phyloP scores from a whole-genome alignment of 2,329 filamentous ascomycete species.

The Aspergillus persii region DNA sequence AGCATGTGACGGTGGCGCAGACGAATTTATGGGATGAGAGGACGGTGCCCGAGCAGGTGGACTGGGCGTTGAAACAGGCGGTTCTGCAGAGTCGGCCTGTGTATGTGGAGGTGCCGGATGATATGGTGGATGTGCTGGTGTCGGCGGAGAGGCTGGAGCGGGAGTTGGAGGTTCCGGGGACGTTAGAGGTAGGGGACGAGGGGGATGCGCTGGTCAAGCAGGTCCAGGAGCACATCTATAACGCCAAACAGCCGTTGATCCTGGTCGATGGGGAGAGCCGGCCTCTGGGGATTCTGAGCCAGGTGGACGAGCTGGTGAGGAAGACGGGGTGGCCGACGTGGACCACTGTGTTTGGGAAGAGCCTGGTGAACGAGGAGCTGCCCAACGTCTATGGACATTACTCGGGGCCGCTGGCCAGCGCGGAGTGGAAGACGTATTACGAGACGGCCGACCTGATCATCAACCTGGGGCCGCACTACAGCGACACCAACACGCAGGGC shows the following conservation, averaged over 20 bases:
- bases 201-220: slow-evolving; percentile 25
- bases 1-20: slow-evolving; percentile 51
- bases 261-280: slow-evolving; percentile 53
- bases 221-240: slow-evolving; percentile 45
- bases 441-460: slow-evolving; percentile 40
- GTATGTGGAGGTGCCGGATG: slow-evolving; percentile 56
- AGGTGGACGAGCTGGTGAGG: slow-evolving; percentile 45
- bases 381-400: slow-evolving; percentile 53
- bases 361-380: slow-evolving; percentile 49
- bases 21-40: slow-evolving; percentile 47
- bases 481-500: slow-evolving; percentile 57
- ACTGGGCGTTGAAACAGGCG: slow-evolving; percentile 51
- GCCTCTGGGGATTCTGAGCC: slow-evolving; percentile 40
- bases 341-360: slow-evolving; percentile 50
- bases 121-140: slow-evolving; percentile 45
- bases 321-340: slow-evolving; percentile 49
- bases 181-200: neutral
- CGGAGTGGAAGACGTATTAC: slow-evolving; percentile 27
- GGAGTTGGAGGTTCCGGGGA: neutral
- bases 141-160: slow-evolving; percentile 4
- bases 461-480: slow-evolving; percentile 34
- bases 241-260: slow-evolving; percentile 50
- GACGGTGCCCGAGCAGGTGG: slow-evolving; percentile 51
- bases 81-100: slow-evolving; percentile 54
- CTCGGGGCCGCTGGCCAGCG: slow-evolving; percentile 42